Evolutionary conservation across 2,329 filamentous ascomycete genomes (phyloP).

Genomic region (Thelonectria rubi): DNA sequence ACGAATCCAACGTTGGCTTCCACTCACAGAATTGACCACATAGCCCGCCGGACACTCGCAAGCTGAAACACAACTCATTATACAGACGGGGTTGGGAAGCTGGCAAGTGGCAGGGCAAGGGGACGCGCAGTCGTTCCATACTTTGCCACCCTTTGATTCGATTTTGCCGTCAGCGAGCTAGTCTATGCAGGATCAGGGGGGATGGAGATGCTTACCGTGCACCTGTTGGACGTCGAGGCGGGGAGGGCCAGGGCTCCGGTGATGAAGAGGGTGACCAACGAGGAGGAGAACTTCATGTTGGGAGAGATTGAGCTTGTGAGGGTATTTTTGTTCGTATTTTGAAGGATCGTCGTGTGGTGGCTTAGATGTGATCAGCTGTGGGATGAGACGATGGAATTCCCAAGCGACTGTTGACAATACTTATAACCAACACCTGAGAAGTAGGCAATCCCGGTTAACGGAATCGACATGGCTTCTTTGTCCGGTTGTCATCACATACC

Average conservation of each 20-base stretch:
- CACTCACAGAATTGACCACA: neutral
- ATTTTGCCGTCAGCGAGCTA: neutral
- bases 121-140: neutral
- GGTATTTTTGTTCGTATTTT: neutral
- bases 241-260: neutral
- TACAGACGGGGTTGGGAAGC: neutral
- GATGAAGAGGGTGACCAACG: neutral
- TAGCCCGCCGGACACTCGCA: neutral
- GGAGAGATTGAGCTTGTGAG: neutral
- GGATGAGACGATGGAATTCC: neutral
- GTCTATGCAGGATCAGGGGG: neutral
- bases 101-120: neutral
- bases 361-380: neutral
- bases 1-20: neutral
- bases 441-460: neutral
- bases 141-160: neutral
- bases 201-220: neutral
- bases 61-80: neutral
- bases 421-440: neutral
- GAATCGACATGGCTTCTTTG: neutral
- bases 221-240: neutral
- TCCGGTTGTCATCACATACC: neutral
- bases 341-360: neutral
- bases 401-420: neutral
- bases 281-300: neutral